These are phyloP conservation scores for Mycena venus DNA, from an alignment of 768 basidiomycete genomes.

Conservation along the genomic window DNA sequence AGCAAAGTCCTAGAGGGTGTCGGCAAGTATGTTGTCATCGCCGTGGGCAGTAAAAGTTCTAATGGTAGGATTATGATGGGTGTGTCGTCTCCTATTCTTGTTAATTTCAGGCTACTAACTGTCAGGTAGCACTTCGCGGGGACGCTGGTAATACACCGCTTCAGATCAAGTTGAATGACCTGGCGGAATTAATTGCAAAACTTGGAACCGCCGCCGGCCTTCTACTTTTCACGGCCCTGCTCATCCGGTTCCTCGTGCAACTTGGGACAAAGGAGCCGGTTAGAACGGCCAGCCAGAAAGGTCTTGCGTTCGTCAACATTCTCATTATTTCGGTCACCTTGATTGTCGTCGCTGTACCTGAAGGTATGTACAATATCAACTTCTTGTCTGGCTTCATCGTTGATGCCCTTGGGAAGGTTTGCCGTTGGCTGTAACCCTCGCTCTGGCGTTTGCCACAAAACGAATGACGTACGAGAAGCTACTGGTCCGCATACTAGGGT, in stretches of 20 bases:
- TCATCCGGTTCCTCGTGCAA: constrained; percentile 97
- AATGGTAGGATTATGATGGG: constrained; percentile 99
- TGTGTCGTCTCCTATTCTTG: constrained; percentile 52
- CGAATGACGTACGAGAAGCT: constrained; percentile 98
- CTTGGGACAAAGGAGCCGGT: constrained; percentile 72
- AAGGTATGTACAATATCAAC: constrained; percentile 58
- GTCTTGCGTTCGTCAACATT: constrained; percentile 91
- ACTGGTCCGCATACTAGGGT: constrained; percentile 94
- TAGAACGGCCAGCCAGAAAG: constrained; percentile 82
- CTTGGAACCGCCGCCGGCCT: constrained; percentile 87
- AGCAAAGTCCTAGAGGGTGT: constrained; percentile 96
- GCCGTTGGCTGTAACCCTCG: constrained; percentile 95
- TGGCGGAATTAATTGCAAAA: constrained; percentile 98
- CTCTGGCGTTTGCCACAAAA: constrained; percentile 96
- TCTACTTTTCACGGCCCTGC: constrained; percentile 82
- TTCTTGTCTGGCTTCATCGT: constrained; percentile 9
- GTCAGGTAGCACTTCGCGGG: constrained; percentile 80
- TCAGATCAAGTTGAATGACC: constrained; percentile 90
- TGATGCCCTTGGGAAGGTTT: constrained; percentile 66
- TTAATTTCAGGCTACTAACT: neutral
- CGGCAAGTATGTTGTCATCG: constrained; percentile 92
- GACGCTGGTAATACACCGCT: constrained; percentile 93
- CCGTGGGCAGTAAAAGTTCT: constrained; percentile 93
- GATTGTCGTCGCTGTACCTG: constrained; percentile 91
- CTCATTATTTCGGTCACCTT: constrained; percentile 95